These are phyloP conservation scores for Sugiyamaella paludigena DNA, from an alignment of 1,139 yeast genomes.

Conservation along the genomic window DNA sequence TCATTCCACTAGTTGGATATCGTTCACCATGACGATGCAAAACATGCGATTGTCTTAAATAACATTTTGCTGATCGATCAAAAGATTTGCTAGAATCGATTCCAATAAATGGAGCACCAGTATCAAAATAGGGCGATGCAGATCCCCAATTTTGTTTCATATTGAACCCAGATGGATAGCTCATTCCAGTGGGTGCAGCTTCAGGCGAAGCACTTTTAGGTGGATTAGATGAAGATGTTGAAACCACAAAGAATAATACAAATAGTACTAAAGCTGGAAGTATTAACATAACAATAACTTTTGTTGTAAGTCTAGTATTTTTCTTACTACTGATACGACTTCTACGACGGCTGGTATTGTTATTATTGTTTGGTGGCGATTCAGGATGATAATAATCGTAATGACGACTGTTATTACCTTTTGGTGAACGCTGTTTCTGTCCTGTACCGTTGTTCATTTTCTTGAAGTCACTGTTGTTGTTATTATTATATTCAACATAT, in stretches of 20 bases:
- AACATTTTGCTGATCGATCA: slow-evolving; percentile 20
- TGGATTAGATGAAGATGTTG: slow-evolving; percentile 24
- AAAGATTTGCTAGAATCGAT: slow-evolving; percentile 21
- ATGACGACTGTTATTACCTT: slow-evolving; percentile 8
- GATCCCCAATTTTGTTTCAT: slow-evolving; percentile 45
- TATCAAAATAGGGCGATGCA: slow-evolving; percentile 42
- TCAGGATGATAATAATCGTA: slow-evolving; percentile 3
- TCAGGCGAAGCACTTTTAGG: slow-evolving; percentile 34
- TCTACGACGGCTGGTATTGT: slow-evolving; percentile 7
- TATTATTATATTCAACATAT: slow-evolving; percentile 4
- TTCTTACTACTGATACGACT: slow-evolving; percentile 12
- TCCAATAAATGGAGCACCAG: slow-evolving; percentile 38
- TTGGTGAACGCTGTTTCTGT: not conserved
- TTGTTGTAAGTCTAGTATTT: slow-evolving; percentile 12
- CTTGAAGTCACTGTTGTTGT: too few species aligned
- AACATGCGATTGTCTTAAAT: slow-evolving; percentile 41
- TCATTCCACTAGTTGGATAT: slow-evolving; percentile 39
- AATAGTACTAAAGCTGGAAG: slow-evolving; percentile 31
- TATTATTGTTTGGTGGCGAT: not conserved
- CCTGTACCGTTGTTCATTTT: not conserved
- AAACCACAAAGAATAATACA: slow-evolving; percentile 28
- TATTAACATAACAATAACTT: slow-evolving; percentile 25
- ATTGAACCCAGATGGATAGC: slow-evolving; percentile 39
- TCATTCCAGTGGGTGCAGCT: slow-evolving; percentile 42
- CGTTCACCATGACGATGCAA: slow-evolving; percentile 45